Evolutionary conservation across 139 green algal species (phyloP).

Genomic region (Coelastrella sp.): DNA sequence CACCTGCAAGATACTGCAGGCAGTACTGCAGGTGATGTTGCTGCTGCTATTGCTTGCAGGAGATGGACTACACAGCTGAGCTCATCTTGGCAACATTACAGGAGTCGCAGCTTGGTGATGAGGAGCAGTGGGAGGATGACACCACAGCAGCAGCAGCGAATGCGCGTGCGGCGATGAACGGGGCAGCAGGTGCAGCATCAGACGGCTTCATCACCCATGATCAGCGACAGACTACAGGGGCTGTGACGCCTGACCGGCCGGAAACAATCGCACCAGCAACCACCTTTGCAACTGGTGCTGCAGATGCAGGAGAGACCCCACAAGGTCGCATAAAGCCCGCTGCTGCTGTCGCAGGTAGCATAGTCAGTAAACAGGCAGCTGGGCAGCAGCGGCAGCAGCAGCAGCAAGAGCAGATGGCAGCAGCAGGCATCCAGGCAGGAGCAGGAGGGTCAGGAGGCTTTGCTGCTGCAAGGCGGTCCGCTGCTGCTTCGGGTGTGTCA

Average conservation of each 20-base stretch:
- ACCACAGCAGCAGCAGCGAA: conserved; percentile 23
- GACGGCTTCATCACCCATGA: not conserved
- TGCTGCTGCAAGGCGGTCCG: not conserved
- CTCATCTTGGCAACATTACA: conserved; percentile 78
- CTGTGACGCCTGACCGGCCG: not conserved
- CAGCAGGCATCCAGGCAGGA: not conserved
- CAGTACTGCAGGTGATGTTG: not conserved
- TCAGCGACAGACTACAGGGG: not conserved
- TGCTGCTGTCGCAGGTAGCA: not conserved
- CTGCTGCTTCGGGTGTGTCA: conserved; percentile 15
- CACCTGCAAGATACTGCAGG: not conserved
- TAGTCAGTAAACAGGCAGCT: too few relatives aligned
- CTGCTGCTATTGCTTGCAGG: conserved; percentile 12
- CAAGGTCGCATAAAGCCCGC: not conserved
- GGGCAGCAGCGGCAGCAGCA: not conserved
- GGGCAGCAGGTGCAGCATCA: not conserved
- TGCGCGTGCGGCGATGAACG: not conserved
- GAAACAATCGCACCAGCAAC: conserved; percentile 34
- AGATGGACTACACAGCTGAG: conserved; percentile 63
- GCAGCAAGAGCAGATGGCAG: not conserved
- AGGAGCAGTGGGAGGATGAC: not conserved
- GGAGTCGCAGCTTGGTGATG: conserved; percentile 56
- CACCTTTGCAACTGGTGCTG: not conserved
- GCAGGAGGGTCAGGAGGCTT: not conserved
- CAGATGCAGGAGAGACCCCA: conserved; percentile 5